These are phyloP conservation scores for Xylaria sp. DNA, from an alignment of 2,329 filamentous ascomycete genomes.

Conservation along the genomic window DNA sequence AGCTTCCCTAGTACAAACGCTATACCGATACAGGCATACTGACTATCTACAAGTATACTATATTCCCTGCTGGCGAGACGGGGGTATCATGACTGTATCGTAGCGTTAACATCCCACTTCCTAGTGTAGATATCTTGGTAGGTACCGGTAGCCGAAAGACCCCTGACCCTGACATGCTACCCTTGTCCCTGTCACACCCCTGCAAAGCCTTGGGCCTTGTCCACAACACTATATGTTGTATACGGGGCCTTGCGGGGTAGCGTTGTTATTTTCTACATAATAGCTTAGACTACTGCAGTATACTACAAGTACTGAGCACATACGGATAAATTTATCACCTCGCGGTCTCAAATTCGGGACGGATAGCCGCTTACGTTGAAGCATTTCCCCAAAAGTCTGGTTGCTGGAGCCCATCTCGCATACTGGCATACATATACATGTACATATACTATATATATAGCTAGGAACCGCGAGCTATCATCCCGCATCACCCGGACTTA, in stretches of 20 bases:
- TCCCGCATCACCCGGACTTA: background rate
- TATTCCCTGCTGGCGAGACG: background rate
- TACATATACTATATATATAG: background rate
- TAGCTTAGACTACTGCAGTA: background rate
- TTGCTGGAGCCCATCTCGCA: background rate
- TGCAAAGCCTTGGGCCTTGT: background rate
- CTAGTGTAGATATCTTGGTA: background rate
- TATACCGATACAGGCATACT: too few relatives aligned
- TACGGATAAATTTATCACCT: background rate
- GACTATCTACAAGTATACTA: too few relatives aligned
- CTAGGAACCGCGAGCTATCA: background rate
- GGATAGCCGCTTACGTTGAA: background rate
- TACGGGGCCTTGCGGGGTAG: too few relatives aligned
- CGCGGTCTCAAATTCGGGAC: background rate
- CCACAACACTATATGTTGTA: background rate
- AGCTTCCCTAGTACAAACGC: too few relatives aligned
- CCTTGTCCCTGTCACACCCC: background rate
- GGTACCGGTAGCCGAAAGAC: slow-evolving; percentile 9
- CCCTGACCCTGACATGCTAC: background rate
- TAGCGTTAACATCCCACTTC: background rate
- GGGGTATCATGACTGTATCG: background rate
- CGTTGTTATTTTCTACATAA: too few relatives aligned
- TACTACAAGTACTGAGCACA: background rate
- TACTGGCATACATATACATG: background rate
- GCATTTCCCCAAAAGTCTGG: background rate